Conservation (phyloP, 1,284 basidiomycete genomes). For the Cystobasidium sp. region DNA sequence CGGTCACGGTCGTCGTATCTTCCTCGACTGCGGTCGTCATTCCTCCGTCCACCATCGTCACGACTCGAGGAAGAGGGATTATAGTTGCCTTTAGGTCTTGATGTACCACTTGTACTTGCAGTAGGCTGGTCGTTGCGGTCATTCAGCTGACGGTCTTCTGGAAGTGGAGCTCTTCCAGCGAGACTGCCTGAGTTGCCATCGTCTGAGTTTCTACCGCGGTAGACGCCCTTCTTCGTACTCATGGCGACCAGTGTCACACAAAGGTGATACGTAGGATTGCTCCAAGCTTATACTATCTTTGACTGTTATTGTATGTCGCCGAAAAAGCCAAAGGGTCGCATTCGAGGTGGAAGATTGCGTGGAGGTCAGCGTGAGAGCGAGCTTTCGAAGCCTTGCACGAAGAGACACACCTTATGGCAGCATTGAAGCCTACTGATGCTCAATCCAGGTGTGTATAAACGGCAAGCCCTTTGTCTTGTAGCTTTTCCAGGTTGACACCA, state of each 20-base stretch:
- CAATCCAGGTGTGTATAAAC: background rate
- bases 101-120: constrained; percentile 23
- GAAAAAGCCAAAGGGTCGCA: background rate
- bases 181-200: constrained; percentile 23
- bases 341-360: constrained; percentile 9
- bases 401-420: constrained; percentile 13
- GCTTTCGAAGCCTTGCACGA: background rate
- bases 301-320: background rate
- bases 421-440: background rate
- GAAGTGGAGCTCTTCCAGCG: constrained; percentile 37
- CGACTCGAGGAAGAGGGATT: constrained; percentile 1
- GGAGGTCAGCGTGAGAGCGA: background rate
- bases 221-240: constrained; percentile 36
- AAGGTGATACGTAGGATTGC: background rate
- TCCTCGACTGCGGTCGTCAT: constrained; percentile 25
- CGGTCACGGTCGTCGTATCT: constrained; percentile 19
- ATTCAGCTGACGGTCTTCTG: constrained; percentile 20
- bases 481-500: constrained; percentile 3
- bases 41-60: constrained; percentile 10
- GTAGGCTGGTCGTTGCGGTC: constrained; percentile 13
- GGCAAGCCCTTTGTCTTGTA: background rate
- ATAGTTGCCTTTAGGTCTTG: constrained; percentile 29
- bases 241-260: background rate
- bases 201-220: constrained; percentile 23
- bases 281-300: background rate